Conservation (phyloP, 306 rosid genomes). For the Begonia masoniana region DNA sequence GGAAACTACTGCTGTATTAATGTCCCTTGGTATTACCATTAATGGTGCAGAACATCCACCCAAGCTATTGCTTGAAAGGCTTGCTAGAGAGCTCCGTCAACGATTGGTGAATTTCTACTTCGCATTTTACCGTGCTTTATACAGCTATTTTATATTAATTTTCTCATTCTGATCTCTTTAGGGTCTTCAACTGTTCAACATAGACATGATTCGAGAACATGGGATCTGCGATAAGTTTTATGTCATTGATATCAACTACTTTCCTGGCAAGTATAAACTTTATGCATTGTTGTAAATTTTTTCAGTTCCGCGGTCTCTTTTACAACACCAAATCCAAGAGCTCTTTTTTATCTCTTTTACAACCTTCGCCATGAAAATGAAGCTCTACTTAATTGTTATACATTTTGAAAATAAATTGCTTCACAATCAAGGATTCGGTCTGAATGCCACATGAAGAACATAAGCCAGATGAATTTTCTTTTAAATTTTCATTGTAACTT, state of each 20-base stretch:
- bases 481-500: too few species aligned
- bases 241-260: slow-evolving; percentile 88
- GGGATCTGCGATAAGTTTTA: slow-evolving; percentile 60
- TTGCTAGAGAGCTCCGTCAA: slow-evolving; percentile 68
- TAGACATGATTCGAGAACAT: slow-evolving; percentile 75
- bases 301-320: not conserved
- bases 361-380: too few species aligned
- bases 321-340: not conserved
- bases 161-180: slow-evolving; percentile 3
- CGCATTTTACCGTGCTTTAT: not conserved
- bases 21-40: slow-evolving; percentile 2
- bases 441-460: too few species aligned
- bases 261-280: slow-evolving; percentile 52
- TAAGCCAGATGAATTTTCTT: too few species aligned
- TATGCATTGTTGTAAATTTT: not conserved
- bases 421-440: too few species aligned
- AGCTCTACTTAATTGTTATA: too few species aligned
- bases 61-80: slow-evolving; percentile 72
- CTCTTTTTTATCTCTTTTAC: too few species aligned
- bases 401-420: too few species aligned
- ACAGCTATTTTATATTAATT: not conserved
- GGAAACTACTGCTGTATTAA: too few species aligned
- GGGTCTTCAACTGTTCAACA: slow-evolving; percentile 87
- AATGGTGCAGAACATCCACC: slow-evolving; percentile 81
- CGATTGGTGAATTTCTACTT: slow-evolving; percentile 44